Evolutionary conservation across 139 green algal species (phyloP), one percentile per base, ranked within the genome.

Genomic region (Volvox africanus): DNA sequence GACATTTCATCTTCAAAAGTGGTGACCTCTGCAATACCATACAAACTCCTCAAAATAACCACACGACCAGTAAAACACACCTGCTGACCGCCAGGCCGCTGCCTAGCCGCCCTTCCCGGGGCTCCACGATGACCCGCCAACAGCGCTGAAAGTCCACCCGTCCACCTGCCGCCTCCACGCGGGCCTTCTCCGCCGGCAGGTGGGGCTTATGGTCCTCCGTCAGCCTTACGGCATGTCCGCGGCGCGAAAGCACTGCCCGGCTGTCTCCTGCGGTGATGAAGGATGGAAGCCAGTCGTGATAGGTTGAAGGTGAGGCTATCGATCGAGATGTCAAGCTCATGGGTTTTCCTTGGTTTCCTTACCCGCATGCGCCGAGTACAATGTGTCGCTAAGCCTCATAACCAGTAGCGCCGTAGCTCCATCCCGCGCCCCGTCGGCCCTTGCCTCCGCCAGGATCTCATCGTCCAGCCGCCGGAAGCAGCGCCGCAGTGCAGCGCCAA

Each of bases 161-260:
- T 6, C 95, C 95, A 11, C 93, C 94, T 2, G 89, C 91, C 16
- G 88, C 92, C 89, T 95, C 89, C 61, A 97, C 94, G 1, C 96
- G 89, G 75, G 88, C 73, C 20, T 92, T 80, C 90, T 93, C 93
- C 0, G 24, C 18, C 0, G 94, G 90, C 86, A 97, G 83, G 87
- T 96, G 91, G 17, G 96, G 96, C 91, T 98, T 98, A 93, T 98
- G 96, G 79, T 98, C 96, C 32, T 96, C 93, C 3, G 96, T 98
- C 20, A 98, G 93, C 6, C 93, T 90, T 17, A 96, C n/a, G 0
- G 95, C 94, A 21, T 50, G 22, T 24, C 89, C 92, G 26, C 86
- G 84, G 19, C 95, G 92, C 71, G 88, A 94, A 77, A 97, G 85
- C 82, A 97, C 95, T 6, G 96, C 96, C 22, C 96, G 94, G 30